Percentiles rank a stretch among this genome's conserved stretches.
Conservation (phyloP, 2,329 filamentous ascomycete species). For the Nothopassalora personata region DNA sequence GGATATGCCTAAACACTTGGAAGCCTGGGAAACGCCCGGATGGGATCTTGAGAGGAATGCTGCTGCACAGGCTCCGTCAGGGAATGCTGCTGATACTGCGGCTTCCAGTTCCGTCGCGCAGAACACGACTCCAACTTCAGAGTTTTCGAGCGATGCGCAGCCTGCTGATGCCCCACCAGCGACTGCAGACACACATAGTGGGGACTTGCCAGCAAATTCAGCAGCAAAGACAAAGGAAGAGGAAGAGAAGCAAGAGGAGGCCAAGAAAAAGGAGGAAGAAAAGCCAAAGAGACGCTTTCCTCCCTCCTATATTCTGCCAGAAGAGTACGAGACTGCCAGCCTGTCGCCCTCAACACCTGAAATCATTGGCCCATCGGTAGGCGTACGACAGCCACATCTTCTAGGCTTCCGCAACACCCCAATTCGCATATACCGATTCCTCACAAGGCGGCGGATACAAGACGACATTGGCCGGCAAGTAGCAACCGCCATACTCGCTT, state of each 20-base stretch:
- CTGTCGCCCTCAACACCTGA: slow-evolving; percentile 63
- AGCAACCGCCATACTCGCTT: slow-evolving; percentile 71
- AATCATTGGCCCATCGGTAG: slow-evolving; percentile 65
- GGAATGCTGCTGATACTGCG: slow-evolving; percentile 26
- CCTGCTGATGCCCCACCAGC: background rate
- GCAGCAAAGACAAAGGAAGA: slow-evolving; percentile 18
- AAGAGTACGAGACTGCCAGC: slow-evolving; percentile 62
- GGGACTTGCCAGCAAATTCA: too few relatives aligned
- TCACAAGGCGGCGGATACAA: slow-evolving; percentile 78
- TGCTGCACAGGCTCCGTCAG: slow-evolving; percentile 21
- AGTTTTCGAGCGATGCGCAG: slow-evolving; percentile 10
- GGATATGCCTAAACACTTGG: slow-evolving; percentile 48
- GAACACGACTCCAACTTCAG: background rate
- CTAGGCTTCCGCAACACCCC: slow-evolving; percentile 90
- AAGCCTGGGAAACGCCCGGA: slow-evolving; percentile 16
- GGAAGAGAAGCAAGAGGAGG: slow-evolving; percentile 27
- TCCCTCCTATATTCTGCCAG: slow-evolving; percentile 66
- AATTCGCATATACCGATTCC: slow-evolving; percentile 77
- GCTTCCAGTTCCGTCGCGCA: slow-evolving; percentile 14
- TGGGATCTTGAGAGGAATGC: slow-evolving; percentile 8
- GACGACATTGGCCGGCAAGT: slow-evolving; percentile 84
- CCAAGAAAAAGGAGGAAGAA: slow-evolving; percentile 32
- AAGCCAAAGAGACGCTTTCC: slow-evolving; percentile 55
- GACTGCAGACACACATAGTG: background rate
- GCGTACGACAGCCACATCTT: slow-evolving; percentile 78